phyloP scores from a whole-genome alignment of 352 stramenopile species.

The Pythium rhizo-oryzae region DNA sequence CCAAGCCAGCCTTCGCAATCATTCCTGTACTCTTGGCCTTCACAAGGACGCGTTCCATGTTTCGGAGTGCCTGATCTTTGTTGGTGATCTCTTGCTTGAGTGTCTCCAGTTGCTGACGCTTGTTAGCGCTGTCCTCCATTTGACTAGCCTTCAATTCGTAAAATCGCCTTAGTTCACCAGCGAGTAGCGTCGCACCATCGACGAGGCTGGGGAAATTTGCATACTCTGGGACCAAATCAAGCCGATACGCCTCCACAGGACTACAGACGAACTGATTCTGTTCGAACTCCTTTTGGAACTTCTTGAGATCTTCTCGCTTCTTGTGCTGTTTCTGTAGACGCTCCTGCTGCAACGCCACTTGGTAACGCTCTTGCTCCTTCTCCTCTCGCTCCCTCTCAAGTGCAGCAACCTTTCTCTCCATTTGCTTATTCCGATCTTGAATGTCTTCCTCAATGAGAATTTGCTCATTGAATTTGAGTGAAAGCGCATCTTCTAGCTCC shows the following conservation, averaged over 20 bases:
- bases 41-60: conserved; percentile 62
- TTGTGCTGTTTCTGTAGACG: conserved; percentile 48
- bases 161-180: conserved; percentile 56
- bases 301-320: conserved; percentile 63
- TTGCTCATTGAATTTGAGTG: conserved; percentile 49
- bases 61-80: conserved; percentile 50
- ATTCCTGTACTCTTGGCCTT: conserved; percentile 72
- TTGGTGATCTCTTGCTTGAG: conserved; percentile 28
- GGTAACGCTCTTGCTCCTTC: conserved; percentile 38
- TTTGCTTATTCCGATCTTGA: conserved; percentile 38
- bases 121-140: conserved; percentile 44
- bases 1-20: conserved; percentile 70
- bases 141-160: conserved; percentile 61
- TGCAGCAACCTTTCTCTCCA: conserved; percentile 46
- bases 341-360: conserved; percentile 51
- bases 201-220: conserved; percentile 43
- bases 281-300: conserved; percentile 62
- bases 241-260: conserved; percentile 52
- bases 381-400: conserved; percentile 56
- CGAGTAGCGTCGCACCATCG: conserved; percentile 38
- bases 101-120: conserved; percentile 39
- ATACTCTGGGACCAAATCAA: conserved; percentile 47
- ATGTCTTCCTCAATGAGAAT: conserved; percentile 35
- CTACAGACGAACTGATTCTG: conserved; percentile 63
- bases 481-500: conserved; percentile 56